phyloP scores from a whole-genome alignment of 2,329 filamentous ascomycete genomes.

The Alternaria metachromatica region DNA sequence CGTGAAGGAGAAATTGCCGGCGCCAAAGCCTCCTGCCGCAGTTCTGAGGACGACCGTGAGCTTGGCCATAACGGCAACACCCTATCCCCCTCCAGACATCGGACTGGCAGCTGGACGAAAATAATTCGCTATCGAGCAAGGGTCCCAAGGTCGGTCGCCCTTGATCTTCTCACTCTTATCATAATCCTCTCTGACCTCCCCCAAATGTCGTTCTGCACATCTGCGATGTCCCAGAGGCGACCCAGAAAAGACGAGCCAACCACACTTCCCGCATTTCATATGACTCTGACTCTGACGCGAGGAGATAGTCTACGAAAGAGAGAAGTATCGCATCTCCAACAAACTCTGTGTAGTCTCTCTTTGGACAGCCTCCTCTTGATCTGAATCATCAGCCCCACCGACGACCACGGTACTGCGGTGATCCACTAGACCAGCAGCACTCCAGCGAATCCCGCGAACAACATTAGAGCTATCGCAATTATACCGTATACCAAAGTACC shows the following conservation, averaged over 20 bases:
- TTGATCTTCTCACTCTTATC: background rate
- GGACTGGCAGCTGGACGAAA: constrained; percentile 46
- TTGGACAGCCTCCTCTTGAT: background rate
- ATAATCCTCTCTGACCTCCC: background rate
- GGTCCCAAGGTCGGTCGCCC: constrained; percentile 23
- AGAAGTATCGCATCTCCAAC: background rate
- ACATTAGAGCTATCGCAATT: background rate
- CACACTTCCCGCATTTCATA: background rate
- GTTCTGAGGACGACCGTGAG: background rate
- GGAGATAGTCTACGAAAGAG: background rate
- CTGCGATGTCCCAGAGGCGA: background rate
- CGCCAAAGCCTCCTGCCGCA: background rate
- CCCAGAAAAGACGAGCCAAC: background rate
- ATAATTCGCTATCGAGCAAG: constrained; percentile 45
- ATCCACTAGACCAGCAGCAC: background rate
- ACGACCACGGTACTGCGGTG: background rate
- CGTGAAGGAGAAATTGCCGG: background rate
- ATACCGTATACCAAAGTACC: background rate
- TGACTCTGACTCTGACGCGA: background rate
- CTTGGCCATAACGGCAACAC: background rate
- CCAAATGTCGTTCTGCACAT: background rate
- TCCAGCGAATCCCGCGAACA: background rate
- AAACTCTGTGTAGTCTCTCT: background rate
- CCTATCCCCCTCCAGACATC: constrained; percentile 37
- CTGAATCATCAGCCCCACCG: background rate